These are phyloP conservation scores for Erodium moschatum DNA, from an alignment of 441 rosid genomes.

Conservation along the genomic window DNA sequence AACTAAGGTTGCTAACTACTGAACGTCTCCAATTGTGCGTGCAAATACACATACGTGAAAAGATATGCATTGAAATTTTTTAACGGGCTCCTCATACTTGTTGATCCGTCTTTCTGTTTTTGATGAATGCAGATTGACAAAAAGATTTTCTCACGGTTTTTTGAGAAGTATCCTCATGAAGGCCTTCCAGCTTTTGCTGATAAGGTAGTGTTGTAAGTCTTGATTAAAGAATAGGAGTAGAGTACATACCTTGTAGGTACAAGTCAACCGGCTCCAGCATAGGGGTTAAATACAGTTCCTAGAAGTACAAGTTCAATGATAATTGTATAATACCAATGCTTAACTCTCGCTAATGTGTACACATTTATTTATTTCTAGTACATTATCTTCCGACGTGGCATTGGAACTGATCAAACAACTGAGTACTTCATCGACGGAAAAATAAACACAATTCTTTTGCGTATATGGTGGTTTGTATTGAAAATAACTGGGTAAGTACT, in stretches of 20 bases:
- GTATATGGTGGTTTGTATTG: slow-evolving; percentile 63
- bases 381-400: slow-evolving; percentile 86
- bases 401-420: slow-evolving; percentile 72
- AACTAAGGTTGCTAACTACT: slow-evolving; percentile 44
- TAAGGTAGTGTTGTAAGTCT: slow-evolving; percentile 33
- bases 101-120: slow-evolving; percentile 18
- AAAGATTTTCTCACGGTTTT: slow-evolving; percentile 51
- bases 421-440: slow-evolving; percentile 85
- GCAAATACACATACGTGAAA: not conserved
- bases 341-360: slow-evolving; percentile 11
- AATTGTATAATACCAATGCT: not conserved
- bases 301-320: not conserved
- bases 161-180: slow-evolving; percentile 48
- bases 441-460: slow-evolving; percentile 69
- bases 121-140: slow-evolving; percentile 64
- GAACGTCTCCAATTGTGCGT: not conserved
- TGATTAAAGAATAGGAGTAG: slow-evolving; percentile 10
- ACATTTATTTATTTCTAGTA: slow-evolving; percentile 35
- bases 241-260: not conserved
- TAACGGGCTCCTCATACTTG: slow-evolving; percentile 10
- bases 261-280: not conserved
- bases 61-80: slow-evolving; percentile 6
- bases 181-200: slow-evolving; percentile 40
- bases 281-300: not conserved
- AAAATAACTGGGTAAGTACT: slow-evolving; percentile 49